These are phyloP conservation scores for Diaporthe citri DNA, from an alignment of 2,329 filamentous ascomycete species.

Conservation along the genomic window DNA sequence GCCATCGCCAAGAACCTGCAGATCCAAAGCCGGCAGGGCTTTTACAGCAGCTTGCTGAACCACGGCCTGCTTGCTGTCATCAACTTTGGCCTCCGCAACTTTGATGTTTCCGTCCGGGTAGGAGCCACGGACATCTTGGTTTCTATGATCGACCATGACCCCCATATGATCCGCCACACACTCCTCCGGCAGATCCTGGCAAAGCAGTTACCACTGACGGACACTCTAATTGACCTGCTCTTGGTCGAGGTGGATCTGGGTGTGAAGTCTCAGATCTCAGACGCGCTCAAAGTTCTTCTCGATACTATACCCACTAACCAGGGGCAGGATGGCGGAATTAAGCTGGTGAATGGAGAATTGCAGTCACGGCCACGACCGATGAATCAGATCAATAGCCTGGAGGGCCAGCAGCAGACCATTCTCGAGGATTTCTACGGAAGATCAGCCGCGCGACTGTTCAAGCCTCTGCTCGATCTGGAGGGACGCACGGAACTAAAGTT, in stretches of 20 bases:
- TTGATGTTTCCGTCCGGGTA: conserved; percentile 86
- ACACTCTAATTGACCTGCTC: conserved; percentile 91
- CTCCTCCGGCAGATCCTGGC: conserved; percentile 94
- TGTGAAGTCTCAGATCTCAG: conserved; percentile 94
- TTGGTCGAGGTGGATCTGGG: conserved; percentile 93
- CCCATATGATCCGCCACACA: conserved; percentile 91
- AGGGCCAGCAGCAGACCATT: conserved; percentile 78
- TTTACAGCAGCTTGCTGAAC: conserved; percentile 91
- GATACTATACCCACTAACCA: conserved; percentile 72
- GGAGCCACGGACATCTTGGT: conserved; percentile 95
- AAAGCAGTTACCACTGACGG: conserved; percentile 86
- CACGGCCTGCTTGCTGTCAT: conserved; percentile 92
- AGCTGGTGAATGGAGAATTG: conserved; percentile 75
- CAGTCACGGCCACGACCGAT: conserved; percentile 69
- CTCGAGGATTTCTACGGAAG: conserved; percentile 90
- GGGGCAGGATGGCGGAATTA: conserved; percentile 70
- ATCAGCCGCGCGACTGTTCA: conserved; percentile 87
- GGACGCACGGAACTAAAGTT: conserved; percentile 77
- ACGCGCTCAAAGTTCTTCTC: conserved; percentile 93
- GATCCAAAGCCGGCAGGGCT: conserved; percentile 79
- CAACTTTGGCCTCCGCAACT: conserved; percentile 88
- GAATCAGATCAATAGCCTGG: conserved; percentile 36
- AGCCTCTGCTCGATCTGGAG: conserved; percentile 86
- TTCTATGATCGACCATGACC: conserved; percentile 94
- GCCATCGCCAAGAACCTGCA: conserved; percentile 95